phyloP scores from a whole-genome alignment of 352 stramenopile species.

The Aphanomyces astaci region DNA sequence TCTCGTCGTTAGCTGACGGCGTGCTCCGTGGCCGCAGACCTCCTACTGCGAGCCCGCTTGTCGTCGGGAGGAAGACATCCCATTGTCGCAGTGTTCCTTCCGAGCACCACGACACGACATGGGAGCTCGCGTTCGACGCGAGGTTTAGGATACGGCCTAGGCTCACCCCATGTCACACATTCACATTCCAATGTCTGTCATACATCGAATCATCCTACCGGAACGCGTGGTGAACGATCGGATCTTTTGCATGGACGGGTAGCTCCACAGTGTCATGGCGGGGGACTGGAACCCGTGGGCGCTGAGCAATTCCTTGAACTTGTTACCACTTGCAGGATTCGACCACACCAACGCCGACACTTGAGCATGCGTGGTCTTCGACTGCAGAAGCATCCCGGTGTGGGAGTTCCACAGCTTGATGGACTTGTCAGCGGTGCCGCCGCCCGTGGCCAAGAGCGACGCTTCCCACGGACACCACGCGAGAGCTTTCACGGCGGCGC shows the following conservation, averaged over 20 bases:
- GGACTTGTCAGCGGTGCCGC: constrained; percentile 3
- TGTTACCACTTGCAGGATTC: not conserved
- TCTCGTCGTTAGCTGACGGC: not conserved
- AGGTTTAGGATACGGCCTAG: constrained; percentile 1
- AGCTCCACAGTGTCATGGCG: constrained; percentile 11
- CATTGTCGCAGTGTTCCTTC: constrained; percentile 11
- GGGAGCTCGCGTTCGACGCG: not conserved
- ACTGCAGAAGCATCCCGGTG: not conserved
- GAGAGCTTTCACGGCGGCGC: constrained; percentile 7
- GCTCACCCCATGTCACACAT: not conserved
- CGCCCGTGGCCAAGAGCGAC: constrained; percentile 1
- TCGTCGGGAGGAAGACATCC: not conserved
- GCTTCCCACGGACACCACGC: constrained; percentile 9
- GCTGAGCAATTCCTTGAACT: constrained; percentile 4
- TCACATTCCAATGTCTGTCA: no score
- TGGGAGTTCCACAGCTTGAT: constrained; percentile 10
- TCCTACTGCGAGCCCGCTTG: not conserved
- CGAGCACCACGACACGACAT: constrained; percentile 3
- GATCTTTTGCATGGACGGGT: not conserved
- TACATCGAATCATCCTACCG: not conserved
- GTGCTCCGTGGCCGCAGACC: not conserved
- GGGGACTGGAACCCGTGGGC: not conserved
- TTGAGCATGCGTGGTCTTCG: not conserved
- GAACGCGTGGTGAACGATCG: not conserved
- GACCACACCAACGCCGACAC: constrained; percentile 12